Evolutionary conservation across 345 rosid species (phyloP), one percentile per base, ranked within the genome.

Genomic region (Linum tenue): DNA sequence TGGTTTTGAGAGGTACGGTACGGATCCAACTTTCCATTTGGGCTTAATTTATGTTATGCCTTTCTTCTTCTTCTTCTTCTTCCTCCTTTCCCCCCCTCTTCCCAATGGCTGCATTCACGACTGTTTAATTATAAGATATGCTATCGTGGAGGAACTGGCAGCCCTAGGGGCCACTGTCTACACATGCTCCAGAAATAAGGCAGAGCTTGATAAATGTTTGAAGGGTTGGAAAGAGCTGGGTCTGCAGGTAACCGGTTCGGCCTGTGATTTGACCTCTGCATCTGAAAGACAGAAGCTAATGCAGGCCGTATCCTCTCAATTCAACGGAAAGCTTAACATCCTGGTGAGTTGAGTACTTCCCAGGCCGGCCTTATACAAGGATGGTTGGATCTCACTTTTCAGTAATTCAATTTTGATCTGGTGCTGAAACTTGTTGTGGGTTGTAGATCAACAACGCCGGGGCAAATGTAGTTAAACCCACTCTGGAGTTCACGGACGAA

Each of bases 101-200:
- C 31, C 31, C 31, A 22, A 22, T 22, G 31, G 31, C 31, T 22
- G 31, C 31, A 22, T 22, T 22, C 31, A 22, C 31, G 31, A 22
- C 31, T 22, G 31, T 4, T 14, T 39, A 8, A 7, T 37, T 14
- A 3, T 12, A 48, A 61, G 64, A 7, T 61, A 31, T 67, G 75
- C 70, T 0, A 57, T 57, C 37, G 75, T 72, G 58, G 71, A 67
- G 42, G 75, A 72, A 62, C 17, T 72, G 56, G 75, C 70, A 37
- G 48, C 37, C 2, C 38, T 72, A 17, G 75, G 75, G 12, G 67
- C 75, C 37, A 53, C 43, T 8, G 39, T 72, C 2, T 58, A 72
- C 44, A 72, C 67, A 6, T 72, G 75, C n/a, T 35, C 70, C 0
- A 48, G 75, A 8, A 57, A 58, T 39, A 63, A 63, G 63, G 10